Evolutionary conservation across 768 basidiomycete genomes (phyloP).

Genomic region (Lentinula lateritia): DNA sequence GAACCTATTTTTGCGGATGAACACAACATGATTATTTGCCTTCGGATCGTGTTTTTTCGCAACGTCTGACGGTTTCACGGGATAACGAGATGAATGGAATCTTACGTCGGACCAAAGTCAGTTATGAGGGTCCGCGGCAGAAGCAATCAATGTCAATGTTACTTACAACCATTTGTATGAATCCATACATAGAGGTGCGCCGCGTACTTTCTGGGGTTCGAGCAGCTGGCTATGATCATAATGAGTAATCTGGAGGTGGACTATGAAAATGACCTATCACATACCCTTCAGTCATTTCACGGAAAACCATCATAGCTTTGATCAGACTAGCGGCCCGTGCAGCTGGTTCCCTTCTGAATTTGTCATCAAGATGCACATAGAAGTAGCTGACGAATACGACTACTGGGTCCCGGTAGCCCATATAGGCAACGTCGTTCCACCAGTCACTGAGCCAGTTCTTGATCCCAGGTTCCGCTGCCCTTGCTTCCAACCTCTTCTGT

Average conservation of each 20-base stretch:
- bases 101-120: constrained; percentile 25
- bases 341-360: constrained; percentile 45
- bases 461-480: constrained; percentile 54
- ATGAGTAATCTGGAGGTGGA: not conserved
- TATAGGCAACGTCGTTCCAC: constrained; percentile 95
- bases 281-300: constrained; percentile 77
- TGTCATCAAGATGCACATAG: constrained; percentile 80
- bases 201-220: constrained; percentile 83
- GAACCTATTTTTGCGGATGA: constrained; percentile 88
- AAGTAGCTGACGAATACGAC: constrained; percentile 94
- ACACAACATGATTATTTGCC: constrained; percentile 82
- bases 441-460: constrained; percentile 93
- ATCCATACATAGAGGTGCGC: constrained; percentile 78
- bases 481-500: constrained; percentile 70
- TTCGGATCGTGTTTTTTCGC: constrained; percentile 74
- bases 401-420: constrained; percentile 85
- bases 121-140: not conserved
- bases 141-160: not conserved
- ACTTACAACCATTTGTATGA: constrained; percentile 92
- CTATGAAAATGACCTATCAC: constrained; percentile 14
- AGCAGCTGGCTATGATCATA: constrained; percentile 50
- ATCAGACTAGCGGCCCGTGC: constrained; percentile 77
- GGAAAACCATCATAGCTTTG: constrained; percentile 82
- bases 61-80: constrained; percentile 76
- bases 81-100: constrained; percentile 92